Evolutionary conservation across 1,284 basidiomycete genomes (phyloP).

Genomic region (Taiwanofungus camphoratus): DNA sequence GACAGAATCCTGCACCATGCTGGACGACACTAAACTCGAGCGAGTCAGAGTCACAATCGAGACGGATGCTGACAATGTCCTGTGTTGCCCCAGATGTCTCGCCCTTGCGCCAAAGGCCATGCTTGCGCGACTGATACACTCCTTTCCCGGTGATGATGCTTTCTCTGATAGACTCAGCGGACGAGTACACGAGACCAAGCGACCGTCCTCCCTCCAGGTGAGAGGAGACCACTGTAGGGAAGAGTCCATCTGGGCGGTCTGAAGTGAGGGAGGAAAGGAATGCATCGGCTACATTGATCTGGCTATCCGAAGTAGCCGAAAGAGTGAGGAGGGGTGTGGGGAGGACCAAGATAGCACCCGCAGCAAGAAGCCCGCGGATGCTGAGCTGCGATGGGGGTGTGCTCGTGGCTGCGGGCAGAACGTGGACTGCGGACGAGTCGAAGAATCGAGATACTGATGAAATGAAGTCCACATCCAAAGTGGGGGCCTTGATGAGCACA

Average conservation of each 20-base stretch:
- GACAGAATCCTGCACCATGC: conserved; percentile 91
- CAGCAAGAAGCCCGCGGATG: conserved; percentile 50
- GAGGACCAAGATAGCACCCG: conserved; percentile 67
- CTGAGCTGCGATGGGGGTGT: conserved; percentile 44
- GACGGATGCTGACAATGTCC: conserved; percentile 74
- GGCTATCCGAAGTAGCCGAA: conserved; percentile 42
- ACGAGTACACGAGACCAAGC: conserved; percentile 98
- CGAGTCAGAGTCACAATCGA: conserved; percentile 93
- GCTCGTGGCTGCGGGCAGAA: conserved; percentile 43
- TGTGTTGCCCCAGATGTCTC: conserved; percentile 95
- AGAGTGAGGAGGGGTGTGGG: conserved; percentile 71
- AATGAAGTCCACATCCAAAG: conserved; percentile 64
- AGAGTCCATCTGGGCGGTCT: conserved; percentile 90
- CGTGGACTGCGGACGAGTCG: conserved; percentile 52
- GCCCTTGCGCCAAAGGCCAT: conserved; percentile 96
- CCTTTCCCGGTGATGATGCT: conserved; percentile 88
- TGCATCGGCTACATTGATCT: conserved; percentile 78
- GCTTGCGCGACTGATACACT: conserved; percentile 94
- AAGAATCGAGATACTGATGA: conserved; percentile 74
- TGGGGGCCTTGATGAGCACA: conserved; percentile 67
- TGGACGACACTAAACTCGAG: conserved; percentile 92
- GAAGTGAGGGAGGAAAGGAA: conserved; percentile 81
- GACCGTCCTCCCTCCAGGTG: conserved; percentile 68
- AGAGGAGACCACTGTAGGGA: conserved; percentile 86
- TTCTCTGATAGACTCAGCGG: conserved; percentile 79